phyloP scores from a whole-genome alignment of 805 yeast species.

The Kuraishia piskuri region DNA sequence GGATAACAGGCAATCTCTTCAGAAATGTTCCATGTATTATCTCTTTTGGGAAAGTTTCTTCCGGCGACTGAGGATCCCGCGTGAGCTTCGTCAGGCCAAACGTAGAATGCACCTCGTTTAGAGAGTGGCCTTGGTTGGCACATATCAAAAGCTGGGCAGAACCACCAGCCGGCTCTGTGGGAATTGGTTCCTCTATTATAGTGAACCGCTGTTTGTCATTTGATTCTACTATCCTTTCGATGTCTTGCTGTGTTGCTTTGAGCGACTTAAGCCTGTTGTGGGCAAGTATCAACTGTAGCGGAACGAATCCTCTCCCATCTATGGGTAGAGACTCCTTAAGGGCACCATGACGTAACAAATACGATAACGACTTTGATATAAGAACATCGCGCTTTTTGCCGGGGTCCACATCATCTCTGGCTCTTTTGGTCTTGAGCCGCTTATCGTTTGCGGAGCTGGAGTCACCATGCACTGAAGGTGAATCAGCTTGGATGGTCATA shows the following conservation, averaged over 20 bases:
- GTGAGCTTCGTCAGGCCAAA: conserved; percentile 5
- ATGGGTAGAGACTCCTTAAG: conserved; percentile 54
- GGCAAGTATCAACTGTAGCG: conserved; percentile 40
- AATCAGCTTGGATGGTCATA: background rate
- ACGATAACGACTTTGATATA: conserved; percentile 69
- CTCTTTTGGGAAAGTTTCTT: conserved; percentile 38
- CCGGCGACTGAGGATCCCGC: conserved; percentile 23
- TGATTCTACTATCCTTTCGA: conserved; percentile 48
- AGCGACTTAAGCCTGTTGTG: conserved; percentile 52
- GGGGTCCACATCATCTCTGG: background rate
- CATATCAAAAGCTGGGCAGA: conserved; percentile 36
- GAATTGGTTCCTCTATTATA: conserved; percentile 18
- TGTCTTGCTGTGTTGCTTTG: conserved; percentile 46
- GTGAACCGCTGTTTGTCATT: conserved; percentile 71
- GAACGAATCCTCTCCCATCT: conserved; percentile 59
- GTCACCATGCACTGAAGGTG: background rate
- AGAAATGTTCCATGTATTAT: conserved; percentile 78
- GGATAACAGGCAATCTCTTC: conserved; percentile 36
- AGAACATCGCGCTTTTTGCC: conserved; percentile 32
- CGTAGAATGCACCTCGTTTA: conserved; percentile 19
- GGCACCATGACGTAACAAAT: conserved; percentile 84
- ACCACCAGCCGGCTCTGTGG: conserved; percentile 13
- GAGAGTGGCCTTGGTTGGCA: conserved; percentile 91
- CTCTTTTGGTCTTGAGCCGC: background rate
- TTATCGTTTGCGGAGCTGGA: background rate